phyloP scores from a whole-genome alignment of 768 basidiomycete genomes.

The Lanmaoa rubissima region DNA sequence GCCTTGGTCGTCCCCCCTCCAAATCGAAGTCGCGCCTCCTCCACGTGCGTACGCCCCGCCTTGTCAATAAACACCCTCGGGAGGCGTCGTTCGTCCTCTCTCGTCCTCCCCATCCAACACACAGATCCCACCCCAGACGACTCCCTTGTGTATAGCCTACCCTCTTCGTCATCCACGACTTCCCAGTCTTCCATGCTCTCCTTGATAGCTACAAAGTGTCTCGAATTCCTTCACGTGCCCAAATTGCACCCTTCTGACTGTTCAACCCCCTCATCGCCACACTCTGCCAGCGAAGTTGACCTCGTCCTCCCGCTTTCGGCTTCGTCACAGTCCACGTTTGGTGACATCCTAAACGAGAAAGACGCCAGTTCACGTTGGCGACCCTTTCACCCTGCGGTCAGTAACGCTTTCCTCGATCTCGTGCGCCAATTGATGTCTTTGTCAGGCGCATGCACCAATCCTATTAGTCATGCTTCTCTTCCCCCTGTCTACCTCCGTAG shows the following conservation, averaged over 20 bases:
- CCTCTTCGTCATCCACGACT: constrained; percentile 10
- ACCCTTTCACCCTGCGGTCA: constrained; percentile 36
- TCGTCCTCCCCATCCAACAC: constrained; percentile 35
- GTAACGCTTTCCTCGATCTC: constrained; percentile 14
- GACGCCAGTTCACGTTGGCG: constrained; percentile 28
- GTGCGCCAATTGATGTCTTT: constrained; percentile 9
- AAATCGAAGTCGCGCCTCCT: constrained; percentile 56
- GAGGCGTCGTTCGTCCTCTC: constrained; percentile 51
- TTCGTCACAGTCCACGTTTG: constrained; percentile 47
- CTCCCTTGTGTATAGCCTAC: background rate
- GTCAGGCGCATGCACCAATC: constrained; percentile 55
- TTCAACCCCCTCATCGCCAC: constrained; percentile 48
- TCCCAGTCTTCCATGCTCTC: constrained; percentile 48
- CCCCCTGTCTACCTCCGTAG: constrained; percentile 60
- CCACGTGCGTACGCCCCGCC: constrained; percentile 53
- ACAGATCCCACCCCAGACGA: constrained; percentile 8
- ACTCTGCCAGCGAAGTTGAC: constrained; percentile 39
- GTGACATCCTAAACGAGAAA: constrained; percentile 43
- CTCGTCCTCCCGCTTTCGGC: constrained; percentile 56
- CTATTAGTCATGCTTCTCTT: constrained; percentile 70
- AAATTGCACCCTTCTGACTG: constrained; percentile 39
- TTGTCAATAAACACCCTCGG: constrained; percentile 53
- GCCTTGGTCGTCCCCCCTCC: constrained; percentile 39
- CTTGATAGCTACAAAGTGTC: constrained; percentile 47
- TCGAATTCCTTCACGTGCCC: constrained; percentile 51